Evolutionary conservation across 2,329 filamentous ascomycete species (phyloP).

Genomic region (Fusarium devonianum): DNA sequence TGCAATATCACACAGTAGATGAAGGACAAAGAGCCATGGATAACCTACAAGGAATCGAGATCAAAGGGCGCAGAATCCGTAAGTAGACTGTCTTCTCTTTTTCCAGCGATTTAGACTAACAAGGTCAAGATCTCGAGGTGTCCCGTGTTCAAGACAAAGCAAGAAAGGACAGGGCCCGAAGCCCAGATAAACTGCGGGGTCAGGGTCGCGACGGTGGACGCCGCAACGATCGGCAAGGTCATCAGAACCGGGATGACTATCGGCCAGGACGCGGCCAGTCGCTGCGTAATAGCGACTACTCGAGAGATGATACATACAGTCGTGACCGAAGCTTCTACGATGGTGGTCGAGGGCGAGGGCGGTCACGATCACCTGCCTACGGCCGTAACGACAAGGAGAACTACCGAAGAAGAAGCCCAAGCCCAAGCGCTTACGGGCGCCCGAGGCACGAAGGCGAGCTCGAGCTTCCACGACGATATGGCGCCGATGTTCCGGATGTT

Average conservation of each 20-base stretch:
- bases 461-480: slow-evolving; percentile 75
- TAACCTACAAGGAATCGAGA: slow-evolving; percentile 78
- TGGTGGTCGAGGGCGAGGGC: slow-evolving; percentile 58
- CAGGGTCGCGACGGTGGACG: slow-evolving; percentile 62
- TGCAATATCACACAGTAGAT: slow-evolving; percentile 82
- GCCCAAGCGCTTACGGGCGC: slow-evolving; percentile 64
- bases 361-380: slow-evolving; percentile 72
- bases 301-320: slow-evolving; percentile 67
- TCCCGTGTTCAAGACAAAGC: slow-evolving; percentile 83
- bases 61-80: slow-evolving; percentile 94
- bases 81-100: slow-evolving; percentile 51
- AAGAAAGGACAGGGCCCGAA: slow-evolving; percentile 67
- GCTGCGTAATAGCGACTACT: slow-evolving; percentile 62
- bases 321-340: slow-evolving; percentile 55
- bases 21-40: slow-evolving; percentile 80
- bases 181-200: slow-evolving; percentile 64
- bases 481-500: slow-evolving; percentile 83
- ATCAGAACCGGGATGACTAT: slow-evolving; percentile 67
- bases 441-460: slow-evolving; percentile 63
- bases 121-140: slow-evolving; percentile 77
- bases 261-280: slow-evolving; percentile 67
- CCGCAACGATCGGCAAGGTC: slow-evolving; percentile 57
- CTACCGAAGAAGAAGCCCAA: slow-evolving; percentile 75
- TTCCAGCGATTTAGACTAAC: slow-evolving; percentile 3
- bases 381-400: slow-evolving; percentile 54